phyloP scores from a whole-genome alignment of 2,329 filamentous ascomycete species.

The Rutstroemia sp. region DNA sequence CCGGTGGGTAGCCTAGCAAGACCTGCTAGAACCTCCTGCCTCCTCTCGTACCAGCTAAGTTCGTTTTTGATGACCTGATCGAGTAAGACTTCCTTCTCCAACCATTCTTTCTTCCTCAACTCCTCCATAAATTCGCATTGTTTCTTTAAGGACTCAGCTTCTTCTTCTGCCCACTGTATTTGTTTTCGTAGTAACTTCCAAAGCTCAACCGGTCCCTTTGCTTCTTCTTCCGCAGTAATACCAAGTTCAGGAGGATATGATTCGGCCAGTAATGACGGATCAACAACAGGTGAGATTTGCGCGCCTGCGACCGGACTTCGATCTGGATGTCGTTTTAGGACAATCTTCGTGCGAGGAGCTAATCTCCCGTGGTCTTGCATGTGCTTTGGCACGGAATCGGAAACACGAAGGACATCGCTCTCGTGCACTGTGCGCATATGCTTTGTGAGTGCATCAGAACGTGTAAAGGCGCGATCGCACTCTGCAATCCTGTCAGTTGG shows the following conservation, averaged over 20 bases:
- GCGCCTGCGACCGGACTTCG: conserved; percentile 31
- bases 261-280: conserved; percentile 26
- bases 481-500: conserved; percentile 45
- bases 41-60: conserved; percentile 54
- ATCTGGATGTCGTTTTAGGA: conserved; percentile 54
- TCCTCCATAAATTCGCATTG: conserved; percentile 63
- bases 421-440: conserved; percentile 99
- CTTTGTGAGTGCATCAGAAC: conserved; percentile 91
- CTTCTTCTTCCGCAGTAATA: conserved; percentile 59
- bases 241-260: conserved; percentile 40
- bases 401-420: conserved; percentile 82
- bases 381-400: conserved; percentile 66
- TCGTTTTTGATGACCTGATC: conserved; percentile 64
- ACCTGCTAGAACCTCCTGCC: conserved; percentile 46
- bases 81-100: conserved; percentile 72
- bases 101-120: conserved; percentile 64
- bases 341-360: conserved; percentile 51
- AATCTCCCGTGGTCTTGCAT: conserved; percentile 40
- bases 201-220: conserved; percentile 54
- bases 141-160: conserved; percentile 53
- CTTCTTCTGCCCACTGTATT: conserved; percentile 63
- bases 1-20: conserved; percentile 28
- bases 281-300: conserved; percentile 39
- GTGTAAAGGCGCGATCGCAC: conserved; percentile 93
- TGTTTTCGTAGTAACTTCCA: conserved; percentile 57